Percentiles rank a stretch among this genome's conserved stretches.
phyloP scores from a whole-genome alignment of 306 rosid species.

The Ammopiptanthus mongolicus region DNA sequence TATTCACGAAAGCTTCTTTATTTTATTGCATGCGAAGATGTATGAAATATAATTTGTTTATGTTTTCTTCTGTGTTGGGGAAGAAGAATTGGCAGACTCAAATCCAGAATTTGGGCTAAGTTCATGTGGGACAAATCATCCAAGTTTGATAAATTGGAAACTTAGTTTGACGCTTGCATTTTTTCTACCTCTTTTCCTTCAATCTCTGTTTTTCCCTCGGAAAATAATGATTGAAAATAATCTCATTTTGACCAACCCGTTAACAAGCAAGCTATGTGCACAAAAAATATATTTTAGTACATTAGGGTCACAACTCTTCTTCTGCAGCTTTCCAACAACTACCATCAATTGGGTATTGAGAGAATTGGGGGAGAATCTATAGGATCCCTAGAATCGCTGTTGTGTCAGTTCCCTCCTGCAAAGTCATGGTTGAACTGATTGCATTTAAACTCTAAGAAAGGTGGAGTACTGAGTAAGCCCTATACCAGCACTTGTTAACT shows the following conservation, averaged over 20 bases:
- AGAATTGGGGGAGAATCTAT: conserved; percentile 25
- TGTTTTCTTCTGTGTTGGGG: conserved; percentile 1
- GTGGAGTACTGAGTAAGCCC: no score
- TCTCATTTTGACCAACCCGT: background rate
- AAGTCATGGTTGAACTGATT: conserved; percentile 20
- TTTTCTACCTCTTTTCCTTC: background rate
- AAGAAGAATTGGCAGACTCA: conserved; percentile 9
- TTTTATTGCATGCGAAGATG: conserved; percentile 9
- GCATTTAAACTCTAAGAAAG: conserved; percentile 3
- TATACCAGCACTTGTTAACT: no score
- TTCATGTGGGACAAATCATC: conserved; percentile 23
- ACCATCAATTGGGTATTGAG: conserved; percentile 33
- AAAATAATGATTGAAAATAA: conserved; percentile 6
- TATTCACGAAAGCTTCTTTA: background rate
- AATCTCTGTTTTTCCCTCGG: background rate
- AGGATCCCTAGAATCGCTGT: conserved; percentile 39
- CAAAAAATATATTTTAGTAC: conserved; percentile 13
- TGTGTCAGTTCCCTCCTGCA: conserved; percentile 18
- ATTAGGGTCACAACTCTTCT: conserved; percentile 29
- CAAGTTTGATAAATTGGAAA: conserved; percentile 29
- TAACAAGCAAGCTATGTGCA: background rate
- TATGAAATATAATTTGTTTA: background rate
- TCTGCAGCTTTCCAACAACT: conserved; percentile 32
- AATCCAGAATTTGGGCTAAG: conserved; percentile 17
- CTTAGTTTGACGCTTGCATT: conserved; percentile 26